phyloP scores from a whole-genome alignment of 306 rosid genomes.

The Fagus sylvatica region DNA sequence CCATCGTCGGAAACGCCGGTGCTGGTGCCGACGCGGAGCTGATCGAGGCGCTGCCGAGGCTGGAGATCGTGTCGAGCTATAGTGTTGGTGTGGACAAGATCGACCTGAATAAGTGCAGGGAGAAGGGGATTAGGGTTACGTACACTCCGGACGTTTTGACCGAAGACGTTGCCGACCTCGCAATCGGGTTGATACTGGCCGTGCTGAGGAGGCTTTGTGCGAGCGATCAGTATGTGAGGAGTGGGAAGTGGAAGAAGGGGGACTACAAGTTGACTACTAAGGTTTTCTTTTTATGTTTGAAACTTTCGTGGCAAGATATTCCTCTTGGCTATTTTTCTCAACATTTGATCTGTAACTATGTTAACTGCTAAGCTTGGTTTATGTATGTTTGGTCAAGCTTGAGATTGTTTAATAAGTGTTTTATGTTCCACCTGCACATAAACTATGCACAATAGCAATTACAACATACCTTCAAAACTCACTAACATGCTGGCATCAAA shows the following conservation, averaged over 20 bases:
- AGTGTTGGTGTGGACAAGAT: constrained; percentile 81
- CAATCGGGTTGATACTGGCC: constrained; percentile 59
- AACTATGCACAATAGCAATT: background rate
- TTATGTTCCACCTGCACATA: background rate
- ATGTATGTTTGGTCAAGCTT: background rate
- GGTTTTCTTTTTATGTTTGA: constrained; percentile 30
- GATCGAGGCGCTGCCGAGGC: constrained; percentile 57
- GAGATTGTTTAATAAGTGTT: background rate
- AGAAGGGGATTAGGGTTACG: constrained; percentile 71
- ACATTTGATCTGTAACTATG: background rate
- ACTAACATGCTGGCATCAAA: background rate
- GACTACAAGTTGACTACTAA: constrained; percentile 65
- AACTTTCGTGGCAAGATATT: background rate
- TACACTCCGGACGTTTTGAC: constrained; percentile 85
- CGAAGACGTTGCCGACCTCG: constrained; percentile 76
- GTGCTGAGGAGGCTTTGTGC: constrained; percentile 60
- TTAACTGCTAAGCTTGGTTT: no score
- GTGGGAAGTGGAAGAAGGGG: constrained; percentile 68
- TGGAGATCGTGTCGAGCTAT: constrained; percentile 69
- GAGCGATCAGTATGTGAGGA: constrained; percentile 66
- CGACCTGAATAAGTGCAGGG: constrained; percentile 52
- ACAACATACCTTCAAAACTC: background rate
- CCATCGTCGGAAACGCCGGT: constrained; percentile 42
- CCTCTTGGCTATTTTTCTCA: background rate
- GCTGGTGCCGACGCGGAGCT: constrained; percentile 60